A percentile compares a stretch with the other conserved stretches of the same genome.
Evolutionary conservation across 2,329 filamentous ascomycete species (phyloP).

Genomic region (Cladophialophora immunda): DNA sequence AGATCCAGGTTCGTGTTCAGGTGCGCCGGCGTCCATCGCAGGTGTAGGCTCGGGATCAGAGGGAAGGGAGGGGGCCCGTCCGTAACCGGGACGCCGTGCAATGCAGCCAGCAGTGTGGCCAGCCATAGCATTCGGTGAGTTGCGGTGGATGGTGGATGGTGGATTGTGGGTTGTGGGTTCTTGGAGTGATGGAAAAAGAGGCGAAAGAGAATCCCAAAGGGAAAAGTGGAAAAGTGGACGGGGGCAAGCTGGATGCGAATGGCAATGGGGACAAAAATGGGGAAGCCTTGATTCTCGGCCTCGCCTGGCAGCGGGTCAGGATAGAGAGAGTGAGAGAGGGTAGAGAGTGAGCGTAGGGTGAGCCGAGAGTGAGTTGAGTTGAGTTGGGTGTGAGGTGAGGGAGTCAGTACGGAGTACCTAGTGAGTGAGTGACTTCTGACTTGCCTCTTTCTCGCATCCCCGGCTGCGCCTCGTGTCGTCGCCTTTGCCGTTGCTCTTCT

Average conservation of each 20-base stretch:
- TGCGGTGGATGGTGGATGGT: neutral
- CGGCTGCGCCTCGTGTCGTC: conserved; percentile 17
- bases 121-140: conserved; percentile 6
- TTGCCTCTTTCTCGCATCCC: conserved; percentile 13
- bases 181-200: conserved; percentile 7
- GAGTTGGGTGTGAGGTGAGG: neutral
- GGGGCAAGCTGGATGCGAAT: neutral
- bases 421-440: conserved; percentile 8
- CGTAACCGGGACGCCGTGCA: conserved; percentile 6
- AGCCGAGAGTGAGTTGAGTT: neutral
- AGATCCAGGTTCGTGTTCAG: neutral
- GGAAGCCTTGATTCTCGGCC: conserved; percentile 2
- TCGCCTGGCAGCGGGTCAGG: neutral
- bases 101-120: conserved; percentile 3
- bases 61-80: neutral
- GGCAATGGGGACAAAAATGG: conserved; percentile 2
- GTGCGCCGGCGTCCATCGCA: neutral
- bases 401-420: too few species aligned
- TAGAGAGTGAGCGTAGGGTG: neutral
- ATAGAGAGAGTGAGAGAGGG: neutral
- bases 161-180: neutral
- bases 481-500: conserved; percentile 7
- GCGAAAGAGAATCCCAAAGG: conserved; percentile 6
- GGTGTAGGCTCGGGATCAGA: conserved; percentile 7
- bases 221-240: conserved; percentile 15